phyloP scores from a whole-genome alignment of 768 basidiomycete genomes.

The Strobilomyces confusus region DNA sequence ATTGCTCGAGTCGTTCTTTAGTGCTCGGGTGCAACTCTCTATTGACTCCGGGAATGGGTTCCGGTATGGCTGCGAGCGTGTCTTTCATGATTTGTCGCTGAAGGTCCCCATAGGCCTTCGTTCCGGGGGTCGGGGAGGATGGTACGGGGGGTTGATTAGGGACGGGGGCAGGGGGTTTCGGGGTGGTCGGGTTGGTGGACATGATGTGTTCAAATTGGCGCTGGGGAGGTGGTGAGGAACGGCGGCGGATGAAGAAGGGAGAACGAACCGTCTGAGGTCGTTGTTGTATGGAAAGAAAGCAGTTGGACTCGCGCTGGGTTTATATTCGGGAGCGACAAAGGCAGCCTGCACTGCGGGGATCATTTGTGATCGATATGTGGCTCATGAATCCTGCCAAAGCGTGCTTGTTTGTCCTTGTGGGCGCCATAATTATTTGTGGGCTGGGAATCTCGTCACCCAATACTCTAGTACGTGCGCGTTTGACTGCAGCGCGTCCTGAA shows the following conservation, averaged over 20 bases:
- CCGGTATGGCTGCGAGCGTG: conserved; percentile 16
- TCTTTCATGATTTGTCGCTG: conserved; percentile 18
- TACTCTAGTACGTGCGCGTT: neutral
- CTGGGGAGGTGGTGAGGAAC: conserved; percentile 3
- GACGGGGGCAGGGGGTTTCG: conserved; percentile 10
- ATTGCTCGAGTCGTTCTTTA: conserved; percentile 7
- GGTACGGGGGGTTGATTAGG: neutral
- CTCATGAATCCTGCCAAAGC: conserved; percentile 28
- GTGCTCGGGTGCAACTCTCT: neutral
- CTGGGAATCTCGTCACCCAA: conserved; percentile 18
- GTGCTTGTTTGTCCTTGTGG: conserved; percentile 47
- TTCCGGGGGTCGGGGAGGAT: conserved; percentile 17
- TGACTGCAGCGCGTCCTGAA: neutral
- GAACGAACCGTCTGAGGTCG: conserved; percentile 3
- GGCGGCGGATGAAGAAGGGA: neutral
- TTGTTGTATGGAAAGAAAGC: conserved; percentile 1
- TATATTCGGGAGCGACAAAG: conserved; percentile 29
- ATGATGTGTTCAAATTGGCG: conserved; percentile 10
- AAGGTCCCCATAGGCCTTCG: conserved; percentile 15
- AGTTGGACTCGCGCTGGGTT: conserved; percentile 8
- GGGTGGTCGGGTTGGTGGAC: conserved; percentile 10
- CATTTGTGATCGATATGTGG: conserved; percentile 33
- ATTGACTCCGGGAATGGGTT: conserved; percentile 11
- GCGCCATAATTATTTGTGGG: conserved; percentile 33
- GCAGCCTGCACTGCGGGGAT: conserved; percentile 20